Percentiles rank a stretch among this genome's conserved stretches.
Evolutionary conservation across 768 basidiomycete species (phyloP).

Genomic region (Calocybe indica): DNA sequence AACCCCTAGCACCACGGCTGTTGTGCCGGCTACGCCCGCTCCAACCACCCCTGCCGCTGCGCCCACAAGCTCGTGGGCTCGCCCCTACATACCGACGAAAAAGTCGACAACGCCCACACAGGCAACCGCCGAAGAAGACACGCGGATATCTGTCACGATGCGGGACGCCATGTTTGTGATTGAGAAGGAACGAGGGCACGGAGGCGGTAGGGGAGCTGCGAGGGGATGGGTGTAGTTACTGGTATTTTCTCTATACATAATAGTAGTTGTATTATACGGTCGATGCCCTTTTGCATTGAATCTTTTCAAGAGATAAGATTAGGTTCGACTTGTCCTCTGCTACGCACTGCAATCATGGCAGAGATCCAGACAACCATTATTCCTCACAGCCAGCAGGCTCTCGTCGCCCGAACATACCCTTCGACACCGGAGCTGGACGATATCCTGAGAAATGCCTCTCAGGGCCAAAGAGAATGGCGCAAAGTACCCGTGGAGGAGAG

Average conservation of each 20-base stretch:
- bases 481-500: slow-evolving; percentile 68
- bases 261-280: too few relatives aligned
- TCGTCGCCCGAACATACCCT: slow-evolving; percentile 64
- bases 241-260: too few relatives aligned
- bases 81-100: slow-evolving; percentile 56
- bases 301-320: slow-evolving; percentile 1
- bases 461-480: slow-evolving; percentile 74
- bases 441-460: slow-evolving; percentile 48
- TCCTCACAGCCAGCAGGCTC: slow-evolving; percentile 72
- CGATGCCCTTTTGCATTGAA: too few relatives aligned
- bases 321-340: slow-evolving; percentile 12
- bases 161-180: slow-evolving; percentile 84
- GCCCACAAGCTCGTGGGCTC: slow-evolving; percentile 45
- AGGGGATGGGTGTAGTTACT: slow-evolving; percentile 49
- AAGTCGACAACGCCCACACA: slow-evolving; percentile 30
- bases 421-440: slow-evolving; percentile 51
- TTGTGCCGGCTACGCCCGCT: slow-evolving; percentile 17
- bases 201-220: slow-evolving; percentile 73
- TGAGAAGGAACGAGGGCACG: slow-evolving; percentile 78
- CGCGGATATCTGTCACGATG: slow-evolving; percentile 56
- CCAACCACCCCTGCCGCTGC: slow-evolving; percentile 16
- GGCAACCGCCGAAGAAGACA: slow-evolving; percentile 40
- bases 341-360: slow-evolving; percentile 20
- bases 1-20: slow-evolving; percentile 10
- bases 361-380: slow-evolving; percentile 72